These are phyloP conservation scores for Aureoboletus auriporus DNA, from an alignment of 768 basidiomycete species.

Conservation along the genomic window DNA sequence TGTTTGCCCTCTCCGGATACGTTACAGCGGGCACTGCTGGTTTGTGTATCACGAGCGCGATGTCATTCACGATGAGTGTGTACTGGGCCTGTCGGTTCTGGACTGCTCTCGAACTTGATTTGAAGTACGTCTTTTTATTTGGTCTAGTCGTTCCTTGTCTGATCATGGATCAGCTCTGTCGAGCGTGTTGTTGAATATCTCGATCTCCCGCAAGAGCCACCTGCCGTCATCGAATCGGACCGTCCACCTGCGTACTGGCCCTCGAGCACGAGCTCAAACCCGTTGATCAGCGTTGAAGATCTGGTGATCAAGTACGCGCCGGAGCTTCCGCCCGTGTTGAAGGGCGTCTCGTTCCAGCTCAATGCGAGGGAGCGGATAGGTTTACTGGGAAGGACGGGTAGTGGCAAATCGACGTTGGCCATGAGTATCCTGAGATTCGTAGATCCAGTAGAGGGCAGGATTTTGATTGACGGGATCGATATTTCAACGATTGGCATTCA, in stretches of 20 bases:
- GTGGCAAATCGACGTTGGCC: slow-evolving; percentile 79
- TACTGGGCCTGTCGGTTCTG: slow-evolving; percentile 50
- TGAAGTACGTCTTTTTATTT: slow-evolving; percentile 50
- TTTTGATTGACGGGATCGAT: slow-evolving; percentile 85
- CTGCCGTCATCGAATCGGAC: slow-evolving; percentile 64
- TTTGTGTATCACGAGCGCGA: slow-evolving; percentile 73
- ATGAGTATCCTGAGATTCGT: slow-evolving; percentile 85
- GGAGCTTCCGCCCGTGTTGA: slow-evolving; percentile 77
- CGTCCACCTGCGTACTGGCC: slow-evolving; percentile 94
- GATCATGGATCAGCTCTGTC: slow-evolving; percentile 78
- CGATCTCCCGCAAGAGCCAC: slow-evolving; percentile 83
- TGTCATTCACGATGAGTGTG: slow-evolving; percentile 51
- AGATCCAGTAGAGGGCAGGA: slow-evolving; percentile 71
- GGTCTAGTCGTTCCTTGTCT: too few species aligned
- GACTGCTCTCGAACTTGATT: slow-evolving; percentile 64
- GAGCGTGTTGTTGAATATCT: slow-evolving; percentile 92
- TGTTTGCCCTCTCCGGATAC: slow-evolving; percentile 68
- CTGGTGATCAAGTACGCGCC: slow-evolving; percentile 80
- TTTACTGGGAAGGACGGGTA: slow-evolving; percentile 77
- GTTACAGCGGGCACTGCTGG: slow-evolving; percentile 61
- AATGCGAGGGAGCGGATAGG: slow-evolving; percentile 73
- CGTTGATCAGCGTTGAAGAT: slow-evolving; percentile 67
- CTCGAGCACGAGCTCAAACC: slow-evolving; percentile 55
- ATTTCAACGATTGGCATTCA: slow-evolving; percentile 82
- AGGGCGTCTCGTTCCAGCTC: slow-evolving; percentile 69